A percentile compares a stretch with the other conserved stretches of the same genome.
Conservation (phyloP, 306 rosid species). For the Glycine soja region DNA sequence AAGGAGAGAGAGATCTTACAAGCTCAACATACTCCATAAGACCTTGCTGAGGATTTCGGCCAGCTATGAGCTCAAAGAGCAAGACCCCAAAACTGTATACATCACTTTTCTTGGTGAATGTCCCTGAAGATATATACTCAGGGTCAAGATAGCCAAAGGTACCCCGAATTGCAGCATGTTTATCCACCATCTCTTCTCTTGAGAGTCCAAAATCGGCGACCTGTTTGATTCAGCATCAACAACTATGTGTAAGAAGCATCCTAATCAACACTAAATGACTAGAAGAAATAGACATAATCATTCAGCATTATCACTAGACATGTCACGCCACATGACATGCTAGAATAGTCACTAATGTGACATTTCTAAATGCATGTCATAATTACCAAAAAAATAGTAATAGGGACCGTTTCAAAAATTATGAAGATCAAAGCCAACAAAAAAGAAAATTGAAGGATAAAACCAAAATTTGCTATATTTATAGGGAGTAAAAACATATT, state of each 20-base stretch:
- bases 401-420: background rate
- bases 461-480: background rate
- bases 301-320: constrained; percentile 4
- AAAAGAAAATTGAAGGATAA: background rate
- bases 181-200: constrained; percentile 92
- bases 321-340: background rate
- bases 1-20: constrained; percentile 61
- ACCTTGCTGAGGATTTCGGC: constrained; percentile 97
- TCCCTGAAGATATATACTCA: constrained; percentile 84
- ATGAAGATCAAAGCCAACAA: background rate
- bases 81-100: constrained; percentile 96
- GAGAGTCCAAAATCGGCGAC: constrained; percentile 99
- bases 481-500: background rate
- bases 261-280: background rate
- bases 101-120: constrained; percentile 96
- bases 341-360: background rate
- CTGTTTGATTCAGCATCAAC: constrained; percentile 57
- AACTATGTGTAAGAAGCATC: constrained; percentile 24
- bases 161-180: constrained; percentile 82
- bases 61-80: constrained; percentile 94
- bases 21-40: constrained; percentile 96
- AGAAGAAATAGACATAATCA: background rate
- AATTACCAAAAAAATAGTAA: background rate
- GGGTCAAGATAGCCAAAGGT: constrained; percentile 98
- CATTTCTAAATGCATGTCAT: background rate